Evolutionary conservation across 2,329 filamentous ascomycete species (phyloP).

Genomic region (Cladosporium sp.): DNA sequence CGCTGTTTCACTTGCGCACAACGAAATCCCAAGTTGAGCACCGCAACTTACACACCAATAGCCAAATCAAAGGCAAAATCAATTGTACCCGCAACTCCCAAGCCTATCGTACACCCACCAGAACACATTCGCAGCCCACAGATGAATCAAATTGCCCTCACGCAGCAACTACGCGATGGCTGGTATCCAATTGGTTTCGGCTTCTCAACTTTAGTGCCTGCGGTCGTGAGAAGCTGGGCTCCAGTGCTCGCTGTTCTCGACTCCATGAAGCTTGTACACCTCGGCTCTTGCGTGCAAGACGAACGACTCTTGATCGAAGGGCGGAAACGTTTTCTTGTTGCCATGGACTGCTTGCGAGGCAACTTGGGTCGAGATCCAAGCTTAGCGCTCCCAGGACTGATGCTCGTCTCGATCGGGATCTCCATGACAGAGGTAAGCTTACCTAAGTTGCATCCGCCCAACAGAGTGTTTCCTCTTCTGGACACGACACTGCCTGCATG

Average conservation of each 20-base stretch:
- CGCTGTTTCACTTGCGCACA: no score
- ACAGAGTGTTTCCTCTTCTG: neutral
- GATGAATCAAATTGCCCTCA: slow-evolving; percentile 4
- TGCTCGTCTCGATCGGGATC: slow-evolving; percentile 1
- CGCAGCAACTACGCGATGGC: slow-evolving; percentile 2
- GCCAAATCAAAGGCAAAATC: no score
- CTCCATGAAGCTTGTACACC: slow-evolving; percentile 6
- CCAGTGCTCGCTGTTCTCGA: slow-evolving; percentile 6
- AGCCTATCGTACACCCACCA: neutral
- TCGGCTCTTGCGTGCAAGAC: neutral
- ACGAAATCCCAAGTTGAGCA: no score
- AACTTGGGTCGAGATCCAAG: neutral
- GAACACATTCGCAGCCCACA: neutral
- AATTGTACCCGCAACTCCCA: neutral
- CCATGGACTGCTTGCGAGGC: slow-evolving; percentile 1
- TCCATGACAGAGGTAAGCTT: slow-evolving; percentile 1
- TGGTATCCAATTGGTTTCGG: slow-evolving; percentile 4
- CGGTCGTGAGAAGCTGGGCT: neutral
- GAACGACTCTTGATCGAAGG: neutral
- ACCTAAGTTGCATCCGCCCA: neutral
- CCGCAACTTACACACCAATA: no score
- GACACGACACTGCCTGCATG: no score
- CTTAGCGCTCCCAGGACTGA: neutral
- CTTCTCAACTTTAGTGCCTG: neutral
- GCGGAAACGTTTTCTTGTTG: neutral